Percentiles rank a stretch among this genome's conserved stretches.
phyloP scores from a whole-genome alignment of 768 basidiomycete species.

The Kwoniella dejecticola region DNA sequence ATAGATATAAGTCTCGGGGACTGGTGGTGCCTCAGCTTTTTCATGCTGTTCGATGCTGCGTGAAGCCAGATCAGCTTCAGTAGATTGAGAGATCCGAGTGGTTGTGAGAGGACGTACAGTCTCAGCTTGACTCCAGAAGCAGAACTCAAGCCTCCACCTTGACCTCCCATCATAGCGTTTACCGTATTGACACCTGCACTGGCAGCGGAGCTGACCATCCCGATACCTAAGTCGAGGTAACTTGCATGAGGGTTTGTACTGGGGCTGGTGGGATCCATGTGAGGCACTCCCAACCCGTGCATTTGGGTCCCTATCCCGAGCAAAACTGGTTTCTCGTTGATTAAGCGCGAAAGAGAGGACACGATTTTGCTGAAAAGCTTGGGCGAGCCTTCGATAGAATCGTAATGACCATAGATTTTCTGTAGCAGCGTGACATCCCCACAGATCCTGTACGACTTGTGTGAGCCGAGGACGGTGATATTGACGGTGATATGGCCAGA shows the following conservation, averaged over 20 bases:
- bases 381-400: conserved; percentile 21
- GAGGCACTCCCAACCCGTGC: conserved; percentile 70
- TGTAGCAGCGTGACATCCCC: conserved; percentile 45
- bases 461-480: too few species aligned
- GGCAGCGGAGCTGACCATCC: conserved; percentile 79
- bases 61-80: too few species aligned
- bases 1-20: conserved; percentile 92
- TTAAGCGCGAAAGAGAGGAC: conserved; percentile 77
- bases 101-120: too few species aligned
- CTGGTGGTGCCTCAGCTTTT: conserved; percentile 90
- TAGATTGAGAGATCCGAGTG: too few species aligned
- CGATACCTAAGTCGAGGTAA: conserved; percentile 57
- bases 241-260: conserved; percentile 21
- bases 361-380: conserved; percentile 65
- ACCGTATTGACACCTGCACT: conserved; percentile 81
- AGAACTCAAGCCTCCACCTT: conserved; percentile 70
- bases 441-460: conserved; percentile 49
- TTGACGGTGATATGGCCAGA: too few species aligned
- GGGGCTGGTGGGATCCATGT: conserved; percentile 16
- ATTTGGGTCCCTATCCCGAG: conserved; percentile 78
- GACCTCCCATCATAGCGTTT: conserved; percentile 76
- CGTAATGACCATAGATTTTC: conserved; percentile 42
- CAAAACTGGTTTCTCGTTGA: conserved; percentile 83
- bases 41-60: conserved; percentile 97
- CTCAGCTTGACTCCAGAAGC: conserved; percentile 81